A percentile compares a stretch with the other conserved stretches of the same genome.
phyloP scores from a whole-genome alignment of 305 asterid genomes.

The Striga hermonthica region DNA sequence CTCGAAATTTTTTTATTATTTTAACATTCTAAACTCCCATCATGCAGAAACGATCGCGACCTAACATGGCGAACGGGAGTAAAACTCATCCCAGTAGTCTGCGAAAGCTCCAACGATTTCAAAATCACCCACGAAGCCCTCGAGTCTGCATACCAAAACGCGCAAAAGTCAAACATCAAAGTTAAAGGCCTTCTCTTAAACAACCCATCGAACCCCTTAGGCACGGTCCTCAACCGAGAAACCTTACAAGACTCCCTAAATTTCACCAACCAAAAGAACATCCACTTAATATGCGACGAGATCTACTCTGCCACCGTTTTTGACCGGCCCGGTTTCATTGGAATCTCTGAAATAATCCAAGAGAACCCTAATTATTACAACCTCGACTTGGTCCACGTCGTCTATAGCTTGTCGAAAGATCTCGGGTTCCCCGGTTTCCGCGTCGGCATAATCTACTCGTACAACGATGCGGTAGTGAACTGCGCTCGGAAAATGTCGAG shows the following conservation, averaged over 20 bases:
- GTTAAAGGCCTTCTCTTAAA: conserved; percentile 65
- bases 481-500: conserved; percentile 59
- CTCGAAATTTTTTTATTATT: background rate
- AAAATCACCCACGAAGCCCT: conserved; percentile 52
- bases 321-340: conserved; percentile 43
- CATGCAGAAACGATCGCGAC: conserved; percentile 66
- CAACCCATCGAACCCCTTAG: conserved; percentile 82
- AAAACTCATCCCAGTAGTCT: conserved; percentile 58
- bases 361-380: conserved; percentile 36
- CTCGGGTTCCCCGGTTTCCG: conserved; percentile 59
- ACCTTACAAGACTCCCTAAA: conserved; percentile 40
- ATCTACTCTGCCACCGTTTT: conserved; percentile 81
- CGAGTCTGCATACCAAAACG: conserved; percentile 56
- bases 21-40: background rate
- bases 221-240: conserved; percentile 56
- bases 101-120: conserved; percentile 58
- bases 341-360: conserved; percentile 57
- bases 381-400: conserved; percentile 51
- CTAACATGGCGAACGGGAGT: conserved; percentile 74
- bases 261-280: conserved; percentile 46
- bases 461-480: conserved; percentile 39
- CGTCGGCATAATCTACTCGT: conserved; percentile 47
- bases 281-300: conserved; percentile 73
- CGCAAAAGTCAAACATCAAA: conserved; percentile 46
- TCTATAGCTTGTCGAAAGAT: conserved; percentile 56